Conservation (phyloP, 371 early-diverging fungal genomes). For the Actinomortierella ambigua region DNA sequence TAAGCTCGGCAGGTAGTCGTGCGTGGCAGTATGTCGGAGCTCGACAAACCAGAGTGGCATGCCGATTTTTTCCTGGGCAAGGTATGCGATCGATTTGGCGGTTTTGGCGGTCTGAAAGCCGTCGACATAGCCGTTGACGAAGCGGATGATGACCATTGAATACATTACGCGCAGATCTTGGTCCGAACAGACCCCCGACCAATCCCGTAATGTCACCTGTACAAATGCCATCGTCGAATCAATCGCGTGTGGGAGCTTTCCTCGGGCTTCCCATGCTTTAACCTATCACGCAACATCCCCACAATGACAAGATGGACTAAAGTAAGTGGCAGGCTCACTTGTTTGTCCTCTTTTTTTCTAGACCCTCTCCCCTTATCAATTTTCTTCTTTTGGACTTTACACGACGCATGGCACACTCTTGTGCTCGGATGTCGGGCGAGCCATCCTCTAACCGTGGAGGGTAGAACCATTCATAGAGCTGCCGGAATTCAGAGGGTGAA, state of each 20-base stretch:
- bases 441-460: slow-evolving; percentile 28
- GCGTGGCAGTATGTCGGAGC: slow-evolving; percentile 69
- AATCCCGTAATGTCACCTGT: slow-evolving; percentile 57
- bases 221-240: slow-evolving; percentile 63
- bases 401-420: slow-evolving; percentile 43
- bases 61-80: slow-evolving; percentile 59
- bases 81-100: slow-evolving; percentile 54
- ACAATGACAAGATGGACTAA: neutral
- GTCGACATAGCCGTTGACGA: slow-evolving; percentile 74
- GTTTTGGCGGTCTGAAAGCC: slow-evolving; percentile 56
- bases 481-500: slow-evolving; percentile 43
- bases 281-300: slow-evolving; percentile 49
- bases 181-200: slow-evolving; percentile 28
- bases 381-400: slow-evolving; percentile 11
- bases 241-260: slow-evolving; percentile 63
- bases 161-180: slow-evolving; percentile 65
- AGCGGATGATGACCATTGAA: slow-evolving; percentile 61
- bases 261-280: slow-evolving; percentile 66
- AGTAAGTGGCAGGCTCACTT: neutral
- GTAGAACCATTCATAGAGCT: slow-evolving; percentile 41
- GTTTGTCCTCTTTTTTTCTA: neutral
- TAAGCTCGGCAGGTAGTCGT: slow-evolving; percentile 67
- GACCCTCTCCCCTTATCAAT: neutral
- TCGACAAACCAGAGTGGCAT: slow-evolving; percentile 74
- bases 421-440: slow-evolving; percentile 27